phyloP scores from a whole-genome alignment of 2,329 filamentous ascomycete genomes.

The Shiraia bambusicola region DNA sequence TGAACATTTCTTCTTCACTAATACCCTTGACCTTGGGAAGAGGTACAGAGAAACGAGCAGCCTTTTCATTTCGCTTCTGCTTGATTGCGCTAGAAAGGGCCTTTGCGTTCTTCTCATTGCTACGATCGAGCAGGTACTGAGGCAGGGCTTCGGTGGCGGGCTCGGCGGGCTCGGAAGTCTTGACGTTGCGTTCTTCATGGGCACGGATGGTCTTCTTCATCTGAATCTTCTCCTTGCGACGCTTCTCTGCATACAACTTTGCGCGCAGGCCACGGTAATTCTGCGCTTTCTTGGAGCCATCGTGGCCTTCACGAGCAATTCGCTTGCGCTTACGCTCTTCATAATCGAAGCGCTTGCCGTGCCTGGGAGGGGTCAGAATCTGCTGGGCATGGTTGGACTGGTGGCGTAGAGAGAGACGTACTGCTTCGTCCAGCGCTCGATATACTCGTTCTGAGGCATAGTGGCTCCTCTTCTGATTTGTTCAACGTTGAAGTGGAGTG shows the following conservation, averaged over 20 bases:
- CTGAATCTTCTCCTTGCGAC: conserved; percentile 80
- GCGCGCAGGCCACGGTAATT: conserved; percentile 88
- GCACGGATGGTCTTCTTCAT: conserved; percentile 66
- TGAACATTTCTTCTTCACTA: conserved; percentile 93
- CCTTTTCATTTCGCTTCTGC: conserved; percentile 87
- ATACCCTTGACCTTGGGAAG: conserved; percentile 93
- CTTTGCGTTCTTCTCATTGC: conserved; percentile 67
- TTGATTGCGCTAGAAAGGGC: conserved; percentile 85
- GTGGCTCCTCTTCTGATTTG: conserved; percentile 10
- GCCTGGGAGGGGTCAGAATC: conserved; percentile 25
- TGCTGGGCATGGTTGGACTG: neutral
- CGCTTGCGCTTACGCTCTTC: conserved; percentile 89
- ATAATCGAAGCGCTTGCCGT: conserved; percentile 64
- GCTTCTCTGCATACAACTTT: conserved; percentile 90
- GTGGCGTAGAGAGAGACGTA: conserved; percentile 40
- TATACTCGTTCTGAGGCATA: conserved; percentile 78
- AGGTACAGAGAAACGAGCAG: conserved; percentile 88
- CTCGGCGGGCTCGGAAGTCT: conserved; percentile 75
- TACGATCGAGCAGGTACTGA: conserved; percentile 90
- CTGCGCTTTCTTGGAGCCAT: conserved; percentile 85
- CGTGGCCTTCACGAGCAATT: conserved; percentile 83
- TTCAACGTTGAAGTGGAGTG: conserved; percentile 10
- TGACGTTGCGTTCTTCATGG: conserved; percentile 95
- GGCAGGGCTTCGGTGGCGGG: conserved; percentile 81
- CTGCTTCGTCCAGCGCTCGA: conserved; percentile 72